Percentiles rank a stretch among this genome's conserved stretches.
These are phyloP conservation scores for Micromonas pusilla DNA, from an alignment of 139 green algal genomes.

Conservation along the genomic window DNA sequence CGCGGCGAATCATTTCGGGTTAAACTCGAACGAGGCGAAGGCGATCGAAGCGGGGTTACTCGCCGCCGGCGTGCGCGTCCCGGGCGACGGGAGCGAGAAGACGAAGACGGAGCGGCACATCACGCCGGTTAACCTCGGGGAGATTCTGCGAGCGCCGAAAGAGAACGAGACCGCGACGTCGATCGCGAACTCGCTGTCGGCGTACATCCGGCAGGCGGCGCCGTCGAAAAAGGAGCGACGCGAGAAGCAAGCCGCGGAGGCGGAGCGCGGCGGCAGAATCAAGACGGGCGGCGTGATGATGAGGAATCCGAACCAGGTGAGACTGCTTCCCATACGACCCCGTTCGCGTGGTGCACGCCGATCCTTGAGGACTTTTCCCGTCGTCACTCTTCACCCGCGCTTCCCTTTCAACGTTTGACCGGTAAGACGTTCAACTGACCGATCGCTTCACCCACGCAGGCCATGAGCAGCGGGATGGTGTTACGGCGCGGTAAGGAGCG, in stretches of 20 bases:
- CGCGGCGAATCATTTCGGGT: conserved; percentile 52
- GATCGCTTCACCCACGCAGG: no score
- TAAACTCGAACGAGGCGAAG: conserved; percentile 55
- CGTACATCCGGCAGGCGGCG: neutral
- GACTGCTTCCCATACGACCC: no score
- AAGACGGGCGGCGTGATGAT: conserved; percentile 16
- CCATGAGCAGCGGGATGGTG: conserved; percentile 3
- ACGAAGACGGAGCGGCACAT: neutral
- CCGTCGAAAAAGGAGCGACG: neutral
- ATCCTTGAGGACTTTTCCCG: no score
- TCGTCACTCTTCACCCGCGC: no score
- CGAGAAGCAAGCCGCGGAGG: neutral
- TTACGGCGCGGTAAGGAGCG: conserved; percentile 32
- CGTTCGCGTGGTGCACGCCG: no score
- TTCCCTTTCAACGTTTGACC: no score
- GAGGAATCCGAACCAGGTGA: conserved; percentile 32
- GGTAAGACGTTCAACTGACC: no score
- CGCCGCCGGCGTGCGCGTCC: neutral
- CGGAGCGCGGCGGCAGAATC: neutral
- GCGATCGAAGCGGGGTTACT: conserved; percentile 7
- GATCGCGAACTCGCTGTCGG: neutral
- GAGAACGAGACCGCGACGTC: neutral
- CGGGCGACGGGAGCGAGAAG: neutral
- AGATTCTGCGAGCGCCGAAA: neutral
- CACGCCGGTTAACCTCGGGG: neutral